Conservation (phyloP, 1,284 basidiomycete species). For the Sporisorium exsertum region DNA sequence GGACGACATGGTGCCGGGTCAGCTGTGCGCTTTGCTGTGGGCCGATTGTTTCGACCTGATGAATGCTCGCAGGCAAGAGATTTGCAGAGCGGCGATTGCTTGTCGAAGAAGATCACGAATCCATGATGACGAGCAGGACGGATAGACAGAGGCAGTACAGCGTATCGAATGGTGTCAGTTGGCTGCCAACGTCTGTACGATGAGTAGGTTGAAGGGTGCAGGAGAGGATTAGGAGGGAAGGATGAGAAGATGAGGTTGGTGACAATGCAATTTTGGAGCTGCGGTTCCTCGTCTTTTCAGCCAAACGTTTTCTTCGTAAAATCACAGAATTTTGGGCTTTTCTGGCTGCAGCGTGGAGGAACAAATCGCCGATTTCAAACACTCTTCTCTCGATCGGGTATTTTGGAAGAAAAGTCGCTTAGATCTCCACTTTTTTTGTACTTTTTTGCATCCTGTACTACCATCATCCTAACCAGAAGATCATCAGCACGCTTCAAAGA, state of each 20-base stretch:
- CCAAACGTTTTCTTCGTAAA: constrained; percentile 36
- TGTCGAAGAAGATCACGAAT: neutral
- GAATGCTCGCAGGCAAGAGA: neutral
- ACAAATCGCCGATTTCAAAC: constrained; percentile 4
- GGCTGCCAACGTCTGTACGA: neutral
- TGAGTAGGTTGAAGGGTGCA: neutral
- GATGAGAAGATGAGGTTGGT: constrained; percentile 9
- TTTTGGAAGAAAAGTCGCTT: constrained; percentile 1
- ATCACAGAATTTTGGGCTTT: constrained; percentile 4
- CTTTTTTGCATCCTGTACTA: too few relatives aligned
- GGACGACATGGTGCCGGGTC: constrained; percentile 25
- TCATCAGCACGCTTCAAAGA: neutral
- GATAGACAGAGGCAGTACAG: neutral
- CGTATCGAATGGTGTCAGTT: neutral
- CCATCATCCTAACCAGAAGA: constrained; percentile 4
- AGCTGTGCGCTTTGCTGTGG: neutral
- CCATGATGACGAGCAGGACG: neutral
- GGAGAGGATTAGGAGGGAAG: neutral
- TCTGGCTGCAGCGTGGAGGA: constrained; percentile 32
- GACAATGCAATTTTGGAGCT: neutral
- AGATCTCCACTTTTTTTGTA: constrained; percentile 20
- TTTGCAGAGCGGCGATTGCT: neutral
- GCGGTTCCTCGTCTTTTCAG: constrained; percentile 8
- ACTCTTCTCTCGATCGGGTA: neutral
- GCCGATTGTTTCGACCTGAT: too few relatives aligned